phyloP scores from a whole-genome alignment of 2,329 filamentous ascomycete species.

The Colletotrichum lini region DNA sequence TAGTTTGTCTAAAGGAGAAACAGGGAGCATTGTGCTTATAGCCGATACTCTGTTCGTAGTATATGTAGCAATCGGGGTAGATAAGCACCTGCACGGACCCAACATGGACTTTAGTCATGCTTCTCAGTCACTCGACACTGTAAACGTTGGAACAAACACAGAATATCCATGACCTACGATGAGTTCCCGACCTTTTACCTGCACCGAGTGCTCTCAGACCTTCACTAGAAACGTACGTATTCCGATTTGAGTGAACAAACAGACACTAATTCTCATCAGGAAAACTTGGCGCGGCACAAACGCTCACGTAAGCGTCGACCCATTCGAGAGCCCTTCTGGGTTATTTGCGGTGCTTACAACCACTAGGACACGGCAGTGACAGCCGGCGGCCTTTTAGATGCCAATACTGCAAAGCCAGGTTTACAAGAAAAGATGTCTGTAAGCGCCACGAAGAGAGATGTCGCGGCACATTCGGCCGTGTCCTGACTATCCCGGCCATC shows the following conservation, averaged over 20 bases:
- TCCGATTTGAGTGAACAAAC: background rate
- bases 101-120: background rate
- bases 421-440: conserved; percentile 44
- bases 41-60: too few relatives aligned
- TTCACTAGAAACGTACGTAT: conserved; percentile 43
- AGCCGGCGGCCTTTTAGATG: conserved; percentile 44
- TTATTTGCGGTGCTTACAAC: conserved; percentile 16
- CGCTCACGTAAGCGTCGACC: conserved; percentile 42
- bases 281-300: conserved; percentile 45
- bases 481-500: background rate
- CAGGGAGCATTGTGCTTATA: background rate
- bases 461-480: conserved; percentile 24
- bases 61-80: background rate
- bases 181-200: conserved; percentile 42
- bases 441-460: conserved; percentile 43
- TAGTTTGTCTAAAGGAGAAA: background rate
- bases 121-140: background rate
- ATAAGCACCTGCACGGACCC: background rate
- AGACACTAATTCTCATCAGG: conserved; percentile 19
- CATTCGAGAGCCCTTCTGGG: background rate
- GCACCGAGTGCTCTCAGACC: conserved; percentile 41
- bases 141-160: conserved; percentile 11
- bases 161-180: conserved; percentile 20
- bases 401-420: conserved; percentile 41
- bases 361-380: conserved; percentile 43